phyloP scores from a whole-genome alignment of 345 rosid genomes.

The Erodium maritimum region DNA sequence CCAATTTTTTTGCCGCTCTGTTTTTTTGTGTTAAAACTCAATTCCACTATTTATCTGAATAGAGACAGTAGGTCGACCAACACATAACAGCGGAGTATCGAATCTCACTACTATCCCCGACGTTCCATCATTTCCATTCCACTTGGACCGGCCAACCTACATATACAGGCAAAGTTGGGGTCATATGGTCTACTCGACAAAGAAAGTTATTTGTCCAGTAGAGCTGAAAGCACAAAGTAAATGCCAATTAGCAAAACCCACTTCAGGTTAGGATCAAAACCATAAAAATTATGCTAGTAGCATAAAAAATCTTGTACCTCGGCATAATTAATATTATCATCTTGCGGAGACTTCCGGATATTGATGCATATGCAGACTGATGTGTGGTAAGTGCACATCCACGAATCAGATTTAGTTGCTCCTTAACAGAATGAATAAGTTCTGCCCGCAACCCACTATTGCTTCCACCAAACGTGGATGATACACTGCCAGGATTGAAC shows the following conservation, averaged over 20 bases:
- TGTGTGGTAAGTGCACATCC: conserved; percentile 52
- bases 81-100: conserved; percentile 53
- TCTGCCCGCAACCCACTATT: conserved; percentile 74
- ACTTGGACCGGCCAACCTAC: conserved; percentile 90
- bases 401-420: conserved; percentile 60
- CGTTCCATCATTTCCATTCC: conserved; percentile 81
- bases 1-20: too few species aligned
- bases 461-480: conserved; percentile 84
- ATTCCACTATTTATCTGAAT: conserved; percentile 67
- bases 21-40: too few species aligned
- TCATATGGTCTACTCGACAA: too few species aligned
- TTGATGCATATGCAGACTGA: conserved; percentile 70
- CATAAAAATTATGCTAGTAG: too few species aligned
- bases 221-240: too few species aligned
- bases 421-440: conserved; percentile 67
- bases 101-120: conserved; percentile 69
- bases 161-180: background rate
- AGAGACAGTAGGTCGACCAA: conserved; percentile 60
- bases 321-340: too few species aligned
- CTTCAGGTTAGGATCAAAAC: too few species aligned
- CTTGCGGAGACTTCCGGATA: conserved; percentile 44
- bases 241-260: too few species aligned
- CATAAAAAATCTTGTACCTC: too few species aligned
- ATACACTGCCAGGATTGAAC: conserved; percentile 31
- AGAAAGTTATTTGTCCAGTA: too few species aligned